Evolutionary conservation across 1,284 basidiomycete genomes (phyloP), one percentile per base, ranked within the genome.

Genomic region (Fomitiporia mediterranea): DNA sequence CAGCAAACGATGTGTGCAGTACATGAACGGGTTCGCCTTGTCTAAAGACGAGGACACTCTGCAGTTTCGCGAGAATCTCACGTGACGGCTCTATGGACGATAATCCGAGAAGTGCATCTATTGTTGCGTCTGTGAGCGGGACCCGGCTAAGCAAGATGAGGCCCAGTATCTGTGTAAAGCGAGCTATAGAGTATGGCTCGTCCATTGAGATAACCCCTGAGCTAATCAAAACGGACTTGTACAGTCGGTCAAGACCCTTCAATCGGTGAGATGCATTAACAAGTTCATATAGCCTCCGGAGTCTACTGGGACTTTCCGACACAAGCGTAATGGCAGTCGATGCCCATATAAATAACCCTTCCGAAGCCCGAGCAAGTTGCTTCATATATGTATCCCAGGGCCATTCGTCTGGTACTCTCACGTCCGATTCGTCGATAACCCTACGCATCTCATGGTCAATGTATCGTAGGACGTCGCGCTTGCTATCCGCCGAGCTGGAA

Each of bases 311-410:
- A 11, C 17, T 34, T 34, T 11, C 13, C 27, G 19, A 40, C 35
- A 51, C 49, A 15, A 51, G 25, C 49, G 17, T 51, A 21, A 51
- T 19, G 13, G 25, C 21, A 2, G 49, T 51, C 9, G 49, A 51
- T 8, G 49, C 49, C 49, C 49, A 51, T 7, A 51, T 51, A 32
- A 51, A 51, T 11, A 51, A 21, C n/a, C 49, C 49, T 13, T 37
- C 21, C 17, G 49, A 28, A 5, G 49, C 27, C 7, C 7, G 1
- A 9, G 15, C n/a, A 9, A 51, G 32, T n/a, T 7, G 9, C n/a
- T 37, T 8, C 28, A 51, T 51, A n/a, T 51, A 19, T 9, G 7
- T 23, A 43, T 43, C 40, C 40, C 40, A 43, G 11, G 19, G 19
- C 13, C 9, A 17, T 43, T 19, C 21, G 3, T 23, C 5, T 3